Conservation (phyloP, 441 rosid genomes). For the Populus hybrid region DNA sequence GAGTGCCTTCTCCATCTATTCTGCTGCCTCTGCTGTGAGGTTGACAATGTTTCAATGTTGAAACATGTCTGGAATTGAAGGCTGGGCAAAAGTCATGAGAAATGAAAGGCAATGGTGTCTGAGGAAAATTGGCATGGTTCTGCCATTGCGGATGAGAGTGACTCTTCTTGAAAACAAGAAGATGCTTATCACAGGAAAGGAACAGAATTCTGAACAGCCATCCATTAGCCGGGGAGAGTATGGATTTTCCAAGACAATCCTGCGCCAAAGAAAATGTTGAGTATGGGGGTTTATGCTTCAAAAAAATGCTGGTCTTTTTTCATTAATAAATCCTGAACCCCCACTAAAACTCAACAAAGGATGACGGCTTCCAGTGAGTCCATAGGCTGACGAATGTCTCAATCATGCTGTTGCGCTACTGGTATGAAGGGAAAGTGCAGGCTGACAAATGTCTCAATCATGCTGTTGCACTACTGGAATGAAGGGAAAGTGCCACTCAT, state of each 20-base stretch:
- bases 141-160: constrained; percentile 69
- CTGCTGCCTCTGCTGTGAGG: constrained; percentile 65
- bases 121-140: constrained; percentile 59
- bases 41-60: constrained; percentile 55
- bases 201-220: constrained; percentile 58
- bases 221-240: constrained; percentile 57
- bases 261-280: constrained; percentile 98
- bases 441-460: background rate
- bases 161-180: constrained; percentile 69
- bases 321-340: constrained; percentile 43
- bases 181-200: constrained; percentile 57
- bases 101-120: constrained; percentile 69
- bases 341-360: constrained; percentile 55
- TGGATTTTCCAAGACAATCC: constrained; percentile 71
- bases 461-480: constrained; percentile 5
- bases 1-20: constrained; percentile 62
- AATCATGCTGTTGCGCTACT: constrained; percentile 8
- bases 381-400: background rate
- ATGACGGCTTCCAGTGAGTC: constrained; percentile 22
- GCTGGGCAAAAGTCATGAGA: constrained; percentile 65
- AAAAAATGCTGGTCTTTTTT: constrained; percentile 31
- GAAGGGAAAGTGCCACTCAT: constrained; percentile 12
- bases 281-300: constrained; percentile 64
- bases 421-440: constrained; percentile 4
- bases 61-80: constrained; percentile 72